phyloP scores from a whole-genome alignment of 2,329 filamentous ascomycete species.

The Hymenoscyphus linearis region DNA sequence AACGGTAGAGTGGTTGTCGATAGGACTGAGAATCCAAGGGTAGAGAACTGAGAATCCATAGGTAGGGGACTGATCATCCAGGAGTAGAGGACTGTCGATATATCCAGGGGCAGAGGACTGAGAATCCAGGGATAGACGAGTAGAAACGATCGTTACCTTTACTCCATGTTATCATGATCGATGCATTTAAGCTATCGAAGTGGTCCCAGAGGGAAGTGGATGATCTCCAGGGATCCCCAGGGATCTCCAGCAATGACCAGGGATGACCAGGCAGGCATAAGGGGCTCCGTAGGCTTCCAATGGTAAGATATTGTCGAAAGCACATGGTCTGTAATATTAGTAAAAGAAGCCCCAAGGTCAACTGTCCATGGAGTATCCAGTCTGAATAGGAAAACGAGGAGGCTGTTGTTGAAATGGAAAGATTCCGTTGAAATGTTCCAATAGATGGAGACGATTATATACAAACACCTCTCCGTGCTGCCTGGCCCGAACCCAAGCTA shows the following conservation, averaged over 20 bases:
- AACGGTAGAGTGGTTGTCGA: too few species aligned
- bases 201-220: neutral
- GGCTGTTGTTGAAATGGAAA: constrained; percentile 10
- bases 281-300: neutral
- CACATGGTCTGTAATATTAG: neutral
- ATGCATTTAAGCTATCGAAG: neutral
- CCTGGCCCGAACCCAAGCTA: constrained; percentile 21
- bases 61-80: too few species aligned
- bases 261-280: neutral
- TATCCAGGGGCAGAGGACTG: too few species aligned
- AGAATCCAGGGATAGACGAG: neutral
- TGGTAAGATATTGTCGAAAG: neutral
- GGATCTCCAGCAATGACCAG: neutral
- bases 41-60: too few species aligned
- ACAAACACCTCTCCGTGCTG: constrained; percentile 22
- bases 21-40: too few species aligned
- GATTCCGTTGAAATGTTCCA: constrained; percentile 15
- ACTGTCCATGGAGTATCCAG: constrained; percentile 4
- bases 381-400: neutral
- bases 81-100: neutral
- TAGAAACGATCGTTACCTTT: neutral
- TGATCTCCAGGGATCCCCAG: neutral
- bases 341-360: neutral
- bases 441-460: constrained; percentile 18
- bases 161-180: neutral